A percentile compares a stretch with the other conserved stretches of the same genome.
Evolutionary conservation across 129 eudicot species (phyloP).

Genomic region (Chrysanthemum seticuspe): DNA sequence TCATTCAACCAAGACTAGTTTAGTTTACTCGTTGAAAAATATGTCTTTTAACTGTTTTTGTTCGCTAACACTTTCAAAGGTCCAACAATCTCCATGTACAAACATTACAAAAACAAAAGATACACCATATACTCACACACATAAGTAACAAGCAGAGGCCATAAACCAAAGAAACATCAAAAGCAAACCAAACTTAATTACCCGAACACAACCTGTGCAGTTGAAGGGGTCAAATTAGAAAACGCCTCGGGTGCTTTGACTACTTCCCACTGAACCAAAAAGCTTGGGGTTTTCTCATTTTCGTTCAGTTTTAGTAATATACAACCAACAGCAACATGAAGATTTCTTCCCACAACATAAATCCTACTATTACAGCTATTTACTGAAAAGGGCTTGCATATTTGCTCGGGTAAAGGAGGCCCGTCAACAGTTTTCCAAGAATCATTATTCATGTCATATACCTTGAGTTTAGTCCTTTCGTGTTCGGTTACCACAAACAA

Average conservation of each 20-base stretch:
- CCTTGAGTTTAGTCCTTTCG: slow-evolving; percentile 82
- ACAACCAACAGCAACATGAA: slow-evolving; percentile 71
- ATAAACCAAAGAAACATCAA: too few relatives aligned
- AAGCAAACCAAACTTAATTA: not conserved
- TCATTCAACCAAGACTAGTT: too few relatives aligned
- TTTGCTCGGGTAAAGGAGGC: slow-evolving; percentile 73
- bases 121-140: too few relatives aligned
- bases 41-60: too few relatives aligned
- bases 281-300: slow-evolving; percentile 24
- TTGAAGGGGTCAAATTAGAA: slow-evolving; percentile 26
- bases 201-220: slow-evolving; percentile 20
- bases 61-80: too few relatives aligned
- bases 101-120: too few relatives aligned
- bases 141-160: too few relatives aligned
- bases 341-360: slow-evolving; percentile 65
- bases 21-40: too few relatives aligned
- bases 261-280: slow-evolving; percentile 65
- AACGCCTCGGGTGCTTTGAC: slow-evolving; percentile 30
- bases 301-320: slow-evolving; percentile 16
- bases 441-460: slow-evolving; percentile 59
- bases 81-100: too few relatives aligned
- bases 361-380: slow-evolving; percentile 48
- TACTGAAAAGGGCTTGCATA: slow-evolving; percentile 82
- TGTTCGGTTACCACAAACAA: slow-evolving; percentile 87
- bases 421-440: slow-evolving; percentile 71